A percentile compares a stretch with the other conserved stretches of the same genome.
phyloP scores from a whole-genome alignment of 2,329 filamentous ascomycete genomes.

The Pseudogymnoascus sp. region DNA sequence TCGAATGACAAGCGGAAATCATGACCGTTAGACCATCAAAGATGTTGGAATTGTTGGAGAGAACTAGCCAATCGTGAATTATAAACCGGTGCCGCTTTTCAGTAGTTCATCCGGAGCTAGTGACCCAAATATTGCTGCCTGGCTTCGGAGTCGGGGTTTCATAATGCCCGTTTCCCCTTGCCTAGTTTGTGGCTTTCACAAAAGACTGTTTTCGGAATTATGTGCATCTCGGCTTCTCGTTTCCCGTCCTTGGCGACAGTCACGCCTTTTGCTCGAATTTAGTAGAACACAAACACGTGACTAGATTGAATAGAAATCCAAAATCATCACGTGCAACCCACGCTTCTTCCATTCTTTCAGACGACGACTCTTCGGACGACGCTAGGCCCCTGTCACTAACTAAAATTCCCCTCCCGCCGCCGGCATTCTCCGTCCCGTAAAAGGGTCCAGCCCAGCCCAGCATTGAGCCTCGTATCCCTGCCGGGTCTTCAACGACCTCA shows the following conservation, averaged over 20 bases:
- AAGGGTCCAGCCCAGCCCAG: constrained; percentile 2
- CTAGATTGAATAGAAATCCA: too few relatives aligned
- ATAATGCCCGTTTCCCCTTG: neutral
- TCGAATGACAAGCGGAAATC: constrained; percentile 25
- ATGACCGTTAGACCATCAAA: constrained; percentile 27
- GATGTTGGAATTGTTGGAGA: constrained; percentile 5
- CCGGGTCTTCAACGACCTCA: neutral
- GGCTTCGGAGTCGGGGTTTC: neutral
- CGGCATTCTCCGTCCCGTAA: neutral
- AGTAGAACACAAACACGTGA: too few relatives aligned
- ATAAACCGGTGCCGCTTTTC: neutral
- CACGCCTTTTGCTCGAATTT: too few relatives aligned
- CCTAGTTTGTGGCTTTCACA: neutral
- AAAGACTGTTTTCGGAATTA: neutral
- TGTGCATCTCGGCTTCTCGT: neutral
- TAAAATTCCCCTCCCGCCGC: constrained; percentile 2
- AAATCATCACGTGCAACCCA: too few relatives aligned
- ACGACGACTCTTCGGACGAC: neutral
- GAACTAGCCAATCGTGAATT: neutral
- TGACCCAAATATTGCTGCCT: neutral
- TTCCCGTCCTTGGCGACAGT: neutral
- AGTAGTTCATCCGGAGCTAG: neutral
- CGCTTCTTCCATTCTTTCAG: neutral
- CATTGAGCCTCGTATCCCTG: constrained; percentile 8
- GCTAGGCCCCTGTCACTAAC: constrained; percentile 1